Base-by-base conservation (phyloP, 1,139 yeast genomes). In the Debaryomyces udenii region DNA sequence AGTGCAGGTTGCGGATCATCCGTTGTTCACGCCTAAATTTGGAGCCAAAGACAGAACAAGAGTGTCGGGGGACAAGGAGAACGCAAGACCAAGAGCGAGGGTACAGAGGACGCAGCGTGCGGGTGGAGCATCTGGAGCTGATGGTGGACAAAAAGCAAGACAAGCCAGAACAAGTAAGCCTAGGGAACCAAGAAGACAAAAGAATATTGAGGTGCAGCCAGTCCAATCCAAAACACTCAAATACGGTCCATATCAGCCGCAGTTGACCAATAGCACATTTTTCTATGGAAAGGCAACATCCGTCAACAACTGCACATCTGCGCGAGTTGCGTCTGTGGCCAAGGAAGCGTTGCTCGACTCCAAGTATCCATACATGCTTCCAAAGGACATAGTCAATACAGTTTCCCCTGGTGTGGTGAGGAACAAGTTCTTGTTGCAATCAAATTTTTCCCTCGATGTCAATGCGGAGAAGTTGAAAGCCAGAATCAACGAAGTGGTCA, bases 251-350 rank as follows among this genome's bases (percentile, higher is more conserved):
- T 53, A 59, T 38, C 40, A 42, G 31, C 69, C 68, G n/a, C 31
- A 42, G 15, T 44, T 68, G 31, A 49, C 40, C 16, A 66, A 60
- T 9, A 66, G 64, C 45, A 57, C 63, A 13, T 70, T 72, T 49
- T 61, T 70, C 41, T 62, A 72, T 49, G 76, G 76, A 6, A 70
- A 71, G 52, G 53, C 66, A 7, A 56, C 74, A 38, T 56, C 59
- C 35, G 53, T 67, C 42, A 64, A 60, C 45, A 51, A 66, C 4
- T 52, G 62, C 35, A 52, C 64, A 13, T 52, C 62, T 20, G 57
- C 73, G n/a, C 61, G 77, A 51, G 62, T 71, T 3, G 73, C 77
- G 1, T 64, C 74, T 33, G 64, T 73, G 37, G 57, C 75, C 40
- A 73, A 73, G 51, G 65, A 67, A 36, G 56, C 64, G 23, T 64